A percentile compares a stretch with the other conserved stretches of the same genome.
These are phyloP conservation scores for Mimosa pudica DNA, from an alignment of 306 rosid genomes.

Conservation along the genomic window DNA sequence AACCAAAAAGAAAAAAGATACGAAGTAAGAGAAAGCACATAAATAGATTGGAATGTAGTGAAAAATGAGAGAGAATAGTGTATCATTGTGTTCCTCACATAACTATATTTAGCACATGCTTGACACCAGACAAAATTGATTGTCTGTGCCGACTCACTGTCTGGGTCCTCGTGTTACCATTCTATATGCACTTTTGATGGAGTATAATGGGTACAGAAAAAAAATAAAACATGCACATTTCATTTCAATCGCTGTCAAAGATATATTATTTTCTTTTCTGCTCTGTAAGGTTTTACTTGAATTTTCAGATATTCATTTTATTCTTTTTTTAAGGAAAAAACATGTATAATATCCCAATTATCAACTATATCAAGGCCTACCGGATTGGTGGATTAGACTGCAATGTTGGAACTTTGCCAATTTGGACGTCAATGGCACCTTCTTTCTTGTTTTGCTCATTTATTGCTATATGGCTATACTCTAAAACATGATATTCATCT, in stretches of 20 bases:
- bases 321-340: neutral
- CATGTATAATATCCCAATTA: neutral
- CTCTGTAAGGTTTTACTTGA: neutral
- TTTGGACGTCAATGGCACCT: neutral
- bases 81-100: neutral
- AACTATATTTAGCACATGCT: conserved; percentile 7
- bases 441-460: neutral
- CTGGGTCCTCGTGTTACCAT: conserved; percentile 1
- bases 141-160: conserved; percentile 25
- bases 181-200: neutral
- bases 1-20: neutral
- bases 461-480: neutral
- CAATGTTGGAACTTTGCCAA: neutral
- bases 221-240: neutral
- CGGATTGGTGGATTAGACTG: neutral
- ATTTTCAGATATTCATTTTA: neutral
- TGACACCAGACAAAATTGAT: conserved; percentile 36
- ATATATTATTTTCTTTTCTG: neutral
- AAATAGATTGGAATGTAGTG: conserved; percentile 21
- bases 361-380: neutral
- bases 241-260: neutral
- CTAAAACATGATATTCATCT: neutral
- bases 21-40: neutral
- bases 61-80: neutral
- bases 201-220: neutral